Conservation (phyloP, 352 stramenopile genomes). For the Elongisporangium prolatum region DNA sequence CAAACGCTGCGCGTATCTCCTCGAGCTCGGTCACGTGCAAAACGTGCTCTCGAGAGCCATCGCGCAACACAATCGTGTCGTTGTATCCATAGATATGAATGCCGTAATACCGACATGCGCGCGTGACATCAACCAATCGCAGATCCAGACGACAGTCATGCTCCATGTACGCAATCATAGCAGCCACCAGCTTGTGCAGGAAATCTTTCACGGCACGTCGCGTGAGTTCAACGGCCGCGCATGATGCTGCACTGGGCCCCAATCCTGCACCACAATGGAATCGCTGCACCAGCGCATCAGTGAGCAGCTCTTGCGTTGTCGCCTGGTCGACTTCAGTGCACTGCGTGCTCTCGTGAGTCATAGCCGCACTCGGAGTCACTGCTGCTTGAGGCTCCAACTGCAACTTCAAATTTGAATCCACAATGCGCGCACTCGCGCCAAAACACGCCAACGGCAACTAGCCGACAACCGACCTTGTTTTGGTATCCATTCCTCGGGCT, state of each 20-base stretch:
- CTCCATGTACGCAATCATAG: slow-evolving; percentile 44
- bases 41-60: slow-evolving; percentile 13
- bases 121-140: slow-evolving; percentile 60
- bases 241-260: slow-evolving; percentile 30
- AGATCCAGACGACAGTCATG: slow-evolving; percentile 39
- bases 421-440: slow-evolving; percentile 5
- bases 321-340: no score
- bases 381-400: neutral
- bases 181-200: slow-evolving; percentile 42
- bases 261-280: slow-evolving; percentile 76
- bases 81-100: slow-evolving; percentile 81
- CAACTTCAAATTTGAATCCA: slow-evolving; percentile 14
- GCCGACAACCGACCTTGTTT: neutral
- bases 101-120: slow-evolving; percentile 51
- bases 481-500: neutral
- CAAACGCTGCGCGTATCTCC: slow-evolving; percentile 28
- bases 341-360: neutral
- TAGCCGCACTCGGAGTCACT: neutral
- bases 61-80: slow-evolving; percentile 54
- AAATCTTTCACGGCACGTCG: slow-evolving; percentile 49
- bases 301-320: slow-evolving; percentile 24
- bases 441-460: no score
- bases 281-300: slow-evolving; percentile 45
- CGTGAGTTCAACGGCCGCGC: slow-evolving; percentile 23
- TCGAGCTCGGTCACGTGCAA: slow-evolving; percentile 76